These are phyloP conservation scores for Phaeosphaeria sp. DNA, from an alignment of 2,329 filamentous ascomycete species.

Conservation along the genomic window DNA sequence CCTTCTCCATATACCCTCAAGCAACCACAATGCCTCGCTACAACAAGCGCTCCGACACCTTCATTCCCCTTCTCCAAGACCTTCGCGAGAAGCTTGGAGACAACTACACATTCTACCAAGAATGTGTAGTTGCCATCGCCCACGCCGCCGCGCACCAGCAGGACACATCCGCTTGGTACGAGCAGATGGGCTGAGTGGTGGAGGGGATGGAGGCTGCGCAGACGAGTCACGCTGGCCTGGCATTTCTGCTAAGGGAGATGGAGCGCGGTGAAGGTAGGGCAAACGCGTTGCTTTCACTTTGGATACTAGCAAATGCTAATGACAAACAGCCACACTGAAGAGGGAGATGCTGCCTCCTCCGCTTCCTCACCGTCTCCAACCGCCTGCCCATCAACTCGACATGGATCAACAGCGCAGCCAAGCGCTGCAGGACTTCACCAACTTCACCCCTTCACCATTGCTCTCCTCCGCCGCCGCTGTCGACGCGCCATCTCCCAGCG, in stretches of 20 bases:
- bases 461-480: not conserved
- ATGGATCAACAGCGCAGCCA: not conserved
- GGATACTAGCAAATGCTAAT: not conserved
- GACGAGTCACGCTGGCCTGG: conserved; percentile 18
- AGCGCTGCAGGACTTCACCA: not conserved
- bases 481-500: not conserved
- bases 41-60: conserved; percentile 50
- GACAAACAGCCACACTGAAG: not conserved
- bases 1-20: not conserved
- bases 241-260: conserved; percentile 18
- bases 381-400: conserved; percentile 41
- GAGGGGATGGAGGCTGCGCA: not conserved
- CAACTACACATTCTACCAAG: conserved; percentile 21
- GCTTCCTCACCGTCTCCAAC: conserved; percentile 1
- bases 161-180: conserved; percentile 14
- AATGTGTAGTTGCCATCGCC: conserved; percentile 14
- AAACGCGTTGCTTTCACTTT: conserved; percentile 78
- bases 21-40: not conserved
- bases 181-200: conserved; percentile 19
- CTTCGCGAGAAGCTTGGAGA: conserved; percentile 16
- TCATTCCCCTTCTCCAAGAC: conserved; percentile 10
- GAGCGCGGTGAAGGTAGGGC: conserved; percentile 74
- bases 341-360: not conserved
- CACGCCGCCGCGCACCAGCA: conserved; percentile 5
- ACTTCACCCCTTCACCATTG: too few relatives aligned